Base-by-base conservation (phyloP, 805 yeast species). In the Candida tibetensis region DNA sequence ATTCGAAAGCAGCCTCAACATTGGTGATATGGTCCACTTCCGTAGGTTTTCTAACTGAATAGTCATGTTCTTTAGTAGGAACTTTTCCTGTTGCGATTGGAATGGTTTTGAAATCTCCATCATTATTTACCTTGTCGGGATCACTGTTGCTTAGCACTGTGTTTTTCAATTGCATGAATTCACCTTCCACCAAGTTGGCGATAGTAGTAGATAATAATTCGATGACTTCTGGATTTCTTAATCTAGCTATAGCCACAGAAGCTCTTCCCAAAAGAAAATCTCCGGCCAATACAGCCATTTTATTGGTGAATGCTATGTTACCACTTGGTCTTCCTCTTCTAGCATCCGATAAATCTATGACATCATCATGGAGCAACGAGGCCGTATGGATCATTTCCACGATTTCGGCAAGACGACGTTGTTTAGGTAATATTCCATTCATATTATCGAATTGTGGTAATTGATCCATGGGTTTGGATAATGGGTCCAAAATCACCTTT, bases 351-450 rank as follows among this genome's bases (percentile, higher is more conserved):
- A 81, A 73, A 64, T 93, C 99, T 52, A 93, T 91, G 44, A 93
- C 99, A 60, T 93, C 99, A 64, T 93, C 99, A 60, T 93, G 99
- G 38, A 93, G 73, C 47, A 93, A 67, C 9, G 95, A 85, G 3
- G 99, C 98, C 1, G 98, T 93, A 61, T 93, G 99, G 48, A 93
- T 93, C 95, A 93, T 86, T 64, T 93, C 99, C 7, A 91, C 96
- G 52, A 93, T 91, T 65, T 93, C 99, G 1, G 99, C 98, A 39
- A 93, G 72, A 41, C 99, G 75, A 48, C 98, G 74, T 65, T 93
- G 99, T 50, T 93, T 89, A 32, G 99, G 98, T 41, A 91, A 69
- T 34, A 93, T 87, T 1, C 96, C 96, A 50, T 78, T 77, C 40
- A 77, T 67, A 12, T 71, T 63, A 43, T 76, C 77, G 43, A 68